These are phyloP conservation scores for Dictyostelium firmibasis DNA, from an alignment of 78 protist genomes.

Conservation along the genomic window DNA sequence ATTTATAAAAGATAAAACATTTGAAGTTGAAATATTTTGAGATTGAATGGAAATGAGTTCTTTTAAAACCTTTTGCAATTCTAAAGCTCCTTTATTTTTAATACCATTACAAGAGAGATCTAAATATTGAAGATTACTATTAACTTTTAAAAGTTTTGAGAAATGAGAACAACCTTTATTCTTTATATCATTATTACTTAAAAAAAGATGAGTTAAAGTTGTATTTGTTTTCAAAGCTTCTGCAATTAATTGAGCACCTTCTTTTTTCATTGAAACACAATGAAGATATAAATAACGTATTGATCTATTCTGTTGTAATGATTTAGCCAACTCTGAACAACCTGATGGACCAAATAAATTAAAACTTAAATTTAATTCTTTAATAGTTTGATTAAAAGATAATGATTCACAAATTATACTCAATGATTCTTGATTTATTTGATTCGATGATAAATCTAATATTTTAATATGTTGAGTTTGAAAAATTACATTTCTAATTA, in stretches of 20 bases:
- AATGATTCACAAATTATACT: constrained; percentile 23
- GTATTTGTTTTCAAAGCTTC: background rate
- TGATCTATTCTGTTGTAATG: background rate
- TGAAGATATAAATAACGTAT: constrained; percentile 5
- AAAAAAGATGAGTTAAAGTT: background rate
- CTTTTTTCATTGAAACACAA: constrained; percentile 63
- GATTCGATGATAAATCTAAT: constrained; percentile 38
- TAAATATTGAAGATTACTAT: background rate
- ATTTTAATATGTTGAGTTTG: background rate
- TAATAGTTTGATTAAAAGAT: constrained; percentile 9
- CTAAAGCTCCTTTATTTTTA: constrained; percentile 35
- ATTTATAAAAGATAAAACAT: background rate
- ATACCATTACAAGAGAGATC: constrained; percentile 56
- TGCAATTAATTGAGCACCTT: constrained; percentile 10
- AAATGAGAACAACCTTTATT: background rate
- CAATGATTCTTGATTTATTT: constrained; percentile 1
- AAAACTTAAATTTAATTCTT: constrained; percentile 15
- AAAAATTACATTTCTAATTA: constrained; percentile 25
- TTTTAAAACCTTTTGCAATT: background rate
- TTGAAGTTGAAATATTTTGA: background rate
- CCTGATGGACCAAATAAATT: constrained; percentile 42
- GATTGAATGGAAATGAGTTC: background rate
- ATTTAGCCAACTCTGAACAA: background rate
- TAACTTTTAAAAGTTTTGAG: background rate
- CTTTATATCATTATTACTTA: constrained; percentile 51